Evolutionary conservation across 495 filamentous ascomycete genomes (phyloP), one percentile per base, ranked within the genome.

Genomic region (Sordaria brevicollis): DNA sequence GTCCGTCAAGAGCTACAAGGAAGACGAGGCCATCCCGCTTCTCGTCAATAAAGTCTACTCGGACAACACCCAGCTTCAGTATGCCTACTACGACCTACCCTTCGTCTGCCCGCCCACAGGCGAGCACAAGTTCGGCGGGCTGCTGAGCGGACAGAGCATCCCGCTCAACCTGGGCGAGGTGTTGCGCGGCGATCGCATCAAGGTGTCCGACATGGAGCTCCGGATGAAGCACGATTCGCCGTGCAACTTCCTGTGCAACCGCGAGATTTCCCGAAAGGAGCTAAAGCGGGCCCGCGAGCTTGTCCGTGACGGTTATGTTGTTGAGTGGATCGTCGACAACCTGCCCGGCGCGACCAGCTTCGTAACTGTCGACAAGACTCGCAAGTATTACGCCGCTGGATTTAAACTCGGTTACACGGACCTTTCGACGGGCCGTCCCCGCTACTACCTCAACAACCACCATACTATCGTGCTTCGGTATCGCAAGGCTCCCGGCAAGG

Each of bases 11-110:
- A 92, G 88, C 76, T 97, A 97, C 78, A 84, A 85, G 67, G 89
- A 94, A 70, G 85, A 87, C 77, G 91, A 97, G 74, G 82, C 89
- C 5, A 93, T 97, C 34, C 93, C 93, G 0, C 85, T 97, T 6
- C 87, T 93, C n/a, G 92, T 95, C 68, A 97, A 97, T 81, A 97
- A 97, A 79, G 90, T 96, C 74, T 96, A 94, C 81, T 96, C 93
- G 71, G 93, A 96, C 81, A 89, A 92, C 72, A 94, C 93, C 0
- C 91, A 97, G 78, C 82, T 97, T 9, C 93, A 96, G 79, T 97
- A 93, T 87, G 93, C 94, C 72, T 97, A 94, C 83, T 93, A 90
- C 75, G 92, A 96, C 74, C 89, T 96, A 11, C 93, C 94, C 29
- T 97, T 97, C 77, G 92, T 96, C 67, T 96, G 92, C 74, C 93